phyloP scores from a whole-genome alignment of 805 yeast genomes.

The Metschnikowia colocasiae region DNA sequence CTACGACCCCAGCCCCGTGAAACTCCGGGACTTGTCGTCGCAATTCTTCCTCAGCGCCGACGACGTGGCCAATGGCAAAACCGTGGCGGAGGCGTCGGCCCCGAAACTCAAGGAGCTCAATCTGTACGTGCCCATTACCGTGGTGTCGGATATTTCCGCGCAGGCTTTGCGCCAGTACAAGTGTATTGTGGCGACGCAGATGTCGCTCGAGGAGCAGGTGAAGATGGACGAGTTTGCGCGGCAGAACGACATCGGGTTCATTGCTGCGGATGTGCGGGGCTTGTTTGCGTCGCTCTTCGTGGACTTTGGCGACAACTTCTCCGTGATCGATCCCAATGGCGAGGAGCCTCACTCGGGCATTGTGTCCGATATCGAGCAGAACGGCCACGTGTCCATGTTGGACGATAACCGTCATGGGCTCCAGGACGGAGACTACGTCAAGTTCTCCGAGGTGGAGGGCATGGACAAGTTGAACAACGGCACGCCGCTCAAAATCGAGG shows the following conservation, averaged over 20 bases:
- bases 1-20: constrained; percentile 73
- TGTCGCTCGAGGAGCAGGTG: constrained; percentile 68
- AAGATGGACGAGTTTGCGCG: constrained; percentile 75
- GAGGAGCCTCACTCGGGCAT: constrained; percentile 89
- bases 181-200: constrained; percentile 81
- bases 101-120: constrained; percentile 76
- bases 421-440: constrained; percentile 87
- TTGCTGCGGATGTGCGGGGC: constrained; percentile 80
- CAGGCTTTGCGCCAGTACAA: constrained; percentile 57
- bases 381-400: constrained; percentile 90
- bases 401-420: constrained; percentile 92
- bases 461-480: constrained; percentile 72
- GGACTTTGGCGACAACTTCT: constrained; percentile 81
- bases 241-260: constrained; percentile 66
- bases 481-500: constrained; percentile 68
- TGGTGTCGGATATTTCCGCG: constrained; percentile 54
- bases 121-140: constrained; percentile 81
- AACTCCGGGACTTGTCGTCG: constrained; percentile 71
- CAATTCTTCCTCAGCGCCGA: constrained; percentile 75
- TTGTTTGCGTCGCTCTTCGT: constrained; percentile 85
- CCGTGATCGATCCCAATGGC: constrained; percentile 81
- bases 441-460: constrained; percentile 83
- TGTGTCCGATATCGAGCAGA: constrained; percentile 79
- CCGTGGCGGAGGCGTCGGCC: constrained; percentile 71
- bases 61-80: constrained; percentile 62